Percentiles rank a stretch among this genome's conserved stretches.
Evolutionary conservation across 2,329 filamentous ascomycete species (phyloP).

Genomic region (Uncinocarpus reesii): DNA sequence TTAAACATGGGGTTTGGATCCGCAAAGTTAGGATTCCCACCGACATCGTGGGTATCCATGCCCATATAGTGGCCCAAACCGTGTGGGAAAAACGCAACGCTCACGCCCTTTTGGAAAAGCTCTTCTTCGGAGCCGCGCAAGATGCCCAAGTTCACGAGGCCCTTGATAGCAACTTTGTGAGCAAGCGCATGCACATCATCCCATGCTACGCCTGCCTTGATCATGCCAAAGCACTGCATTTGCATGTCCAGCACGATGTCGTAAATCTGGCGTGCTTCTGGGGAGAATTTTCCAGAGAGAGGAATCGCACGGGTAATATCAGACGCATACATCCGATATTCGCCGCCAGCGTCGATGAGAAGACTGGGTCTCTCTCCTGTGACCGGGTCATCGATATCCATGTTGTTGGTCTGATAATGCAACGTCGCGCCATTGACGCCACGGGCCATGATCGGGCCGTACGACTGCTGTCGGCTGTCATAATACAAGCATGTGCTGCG

Average conservation of each 20-base stretch:
- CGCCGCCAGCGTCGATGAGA: conserved; percentile 77
- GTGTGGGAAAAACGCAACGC: conserved; percentile 83
- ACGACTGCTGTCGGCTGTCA: conserved; percentile 69
- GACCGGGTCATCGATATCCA: conserved; percentile 48
- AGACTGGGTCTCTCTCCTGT: conserved; percentile 53
- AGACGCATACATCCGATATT: conserved; percentile 75
- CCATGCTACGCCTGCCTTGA: conserved; percentile 61
- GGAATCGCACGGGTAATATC: conserved; percentile 87
- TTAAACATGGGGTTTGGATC: conserved; percentile 78
- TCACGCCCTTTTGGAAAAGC: conserved; percentile 68
- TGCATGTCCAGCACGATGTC: conserved; percentile 74
- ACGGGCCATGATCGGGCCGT: conserved; percentile 77
- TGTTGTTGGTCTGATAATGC: conserved; percentile 76
- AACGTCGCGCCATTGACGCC: conserved; percentile 74
- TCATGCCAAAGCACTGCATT: conserved; percentile 55
- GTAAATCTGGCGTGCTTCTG: conserved; percentile 64
- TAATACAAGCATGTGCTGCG: conserved; percentile 59
- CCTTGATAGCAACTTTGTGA: conserved; percentile 59
- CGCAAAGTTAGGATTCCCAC: conserved; percentile 59
- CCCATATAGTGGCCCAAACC: conserved; percentile 84
- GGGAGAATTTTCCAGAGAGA: conserved; percentile 57
- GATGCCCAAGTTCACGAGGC: conserved; percentile 61
- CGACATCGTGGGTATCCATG: conserved; percentile 84
- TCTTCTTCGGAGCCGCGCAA: conserved; percentile 55
- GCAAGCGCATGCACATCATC: conserved; percentile 63